Evolutionary conservation across 805 yeast genomes (phyloP).

Genomic region (Candida schatavii): DNA sequence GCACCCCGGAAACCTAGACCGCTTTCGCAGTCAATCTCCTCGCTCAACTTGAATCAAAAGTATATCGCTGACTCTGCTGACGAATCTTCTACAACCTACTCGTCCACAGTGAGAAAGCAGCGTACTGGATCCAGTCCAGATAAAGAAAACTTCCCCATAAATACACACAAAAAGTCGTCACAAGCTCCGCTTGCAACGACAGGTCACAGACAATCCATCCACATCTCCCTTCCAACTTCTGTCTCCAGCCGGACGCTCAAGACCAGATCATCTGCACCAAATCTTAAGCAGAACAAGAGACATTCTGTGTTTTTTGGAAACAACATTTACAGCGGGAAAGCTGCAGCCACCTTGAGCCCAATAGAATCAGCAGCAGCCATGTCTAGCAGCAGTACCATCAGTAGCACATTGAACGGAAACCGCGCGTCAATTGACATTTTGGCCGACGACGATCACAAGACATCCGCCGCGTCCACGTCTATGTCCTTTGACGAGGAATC

Average conservation of each 20-base stretch:
- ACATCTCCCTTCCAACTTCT: not conserved
- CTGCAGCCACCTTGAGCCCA: slow-evolving; percentile 9
- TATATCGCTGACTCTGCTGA: slow-evolving; percentile 4
- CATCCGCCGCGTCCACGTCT: not conserved
- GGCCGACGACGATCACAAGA: slow-evolving; percentile 6
- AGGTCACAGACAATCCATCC: not conserved
- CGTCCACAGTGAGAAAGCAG: slow-evolving; percentile 9
- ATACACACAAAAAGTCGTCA: not conserved
- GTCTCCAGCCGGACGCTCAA: slow-evolving; percentile 8
- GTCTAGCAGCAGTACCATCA: not conserved
- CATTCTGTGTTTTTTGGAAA: slow-evolving; percentile 2
- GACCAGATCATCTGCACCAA: slow-evolving; percentile 22
- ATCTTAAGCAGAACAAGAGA: slow-evolving; percentile 9
- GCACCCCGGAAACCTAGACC: slow-evolving; percentile 8
- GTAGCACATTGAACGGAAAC: too few relatives aligned
- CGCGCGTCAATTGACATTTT: slow-evolving; percentile 8
- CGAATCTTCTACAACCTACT: slow-evolving; percentile 6
- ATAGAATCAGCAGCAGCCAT: not conserved
- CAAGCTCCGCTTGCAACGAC: not conserved
- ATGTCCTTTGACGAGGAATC: not conserved
- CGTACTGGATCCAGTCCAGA: slow-evolving; percentile 8
- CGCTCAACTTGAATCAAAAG: slow-evolving; percentile 10
- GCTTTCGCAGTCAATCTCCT: slow-evolving; percentile 7
- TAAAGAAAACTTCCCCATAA: slow-evolving; percentile 14
- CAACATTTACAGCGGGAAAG: not conserved